Evolutionary conservation across 2,329 filamentous ascomycete genomes (phyloP).

Genomic region (Teratosphaeria destructans): DNA sequence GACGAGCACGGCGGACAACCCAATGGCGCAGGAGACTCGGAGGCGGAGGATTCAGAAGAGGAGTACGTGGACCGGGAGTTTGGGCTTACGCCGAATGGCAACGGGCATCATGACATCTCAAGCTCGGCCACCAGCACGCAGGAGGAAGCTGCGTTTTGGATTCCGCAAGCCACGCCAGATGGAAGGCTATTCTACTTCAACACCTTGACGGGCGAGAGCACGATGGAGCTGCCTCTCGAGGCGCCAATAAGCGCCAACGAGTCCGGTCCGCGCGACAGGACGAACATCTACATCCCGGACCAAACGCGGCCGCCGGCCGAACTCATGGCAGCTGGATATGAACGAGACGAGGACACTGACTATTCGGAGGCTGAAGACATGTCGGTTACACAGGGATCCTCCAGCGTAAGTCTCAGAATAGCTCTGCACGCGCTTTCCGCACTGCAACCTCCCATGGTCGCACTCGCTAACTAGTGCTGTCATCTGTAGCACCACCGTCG

Average conservation of each 20-base stretch:
- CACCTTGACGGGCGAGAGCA: constrained; percentile 88
- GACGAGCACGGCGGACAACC: constrained; percentile 50
- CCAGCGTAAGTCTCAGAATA: constrained; percentile 45
- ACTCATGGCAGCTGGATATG: constrained; percentile 70
- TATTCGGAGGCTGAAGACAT: constrained; percentile 71
- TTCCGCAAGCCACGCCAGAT: constrained; percentile 89
- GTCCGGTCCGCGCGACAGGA: constrained; percentile 76
- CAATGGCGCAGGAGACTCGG: constrained; percentile 35
- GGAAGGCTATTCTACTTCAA: constrained; percentile 96
- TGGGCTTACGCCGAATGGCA: constrained; percentile 34
- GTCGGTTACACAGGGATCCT: constrained; percentile 58
- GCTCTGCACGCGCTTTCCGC: constrained; percentile 11
- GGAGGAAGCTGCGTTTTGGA: constrained; percentile 93
- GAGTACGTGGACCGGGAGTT: constrained; percentile 49
- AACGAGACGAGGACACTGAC: constrained; percentile 81
- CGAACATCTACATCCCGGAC: constrained; percentile 79
- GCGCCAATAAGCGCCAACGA: constrained; percentile 73
- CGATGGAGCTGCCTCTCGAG: constrained; percentile 87
- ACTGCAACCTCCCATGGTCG: background rate
- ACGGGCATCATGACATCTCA: constrained; percentile 47
- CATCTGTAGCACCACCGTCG: constrained; percentile 47
- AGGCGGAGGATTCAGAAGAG: constrained; percentile 52
- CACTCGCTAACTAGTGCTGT: constrained; percentile 1
- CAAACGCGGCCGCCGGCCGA: constrained; percentile 83
- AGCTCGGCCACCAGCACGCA: constrained; percentile 49